Evolutionary conservation across 441 rosid species (phyloP).

Genomic region (Populus hybrid): DNA sequence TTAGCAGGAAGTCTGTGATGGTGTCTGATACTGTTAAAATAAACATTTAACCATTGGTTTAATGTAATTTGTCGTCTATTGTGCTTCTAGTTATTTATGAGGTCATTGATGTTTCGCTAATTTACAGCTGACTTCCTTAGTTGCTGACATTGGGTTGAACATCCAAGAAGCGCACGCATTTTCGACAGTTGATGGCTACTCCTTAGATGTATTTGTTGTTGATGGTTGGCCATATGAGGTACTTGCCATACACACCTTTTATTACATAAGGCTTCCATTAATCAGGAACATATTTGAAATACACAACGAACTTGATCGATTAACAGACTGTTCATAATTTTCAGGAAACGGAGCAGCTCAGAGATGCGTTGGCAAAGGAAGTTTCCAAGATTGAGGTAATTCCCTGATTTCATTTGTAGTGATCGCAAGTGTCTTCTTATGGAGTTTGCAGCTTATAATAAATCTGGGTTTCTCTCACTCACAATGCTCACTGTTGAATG

Average conservation of each 20-base stretch:
- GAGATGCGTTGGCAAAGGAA: slow-evolving; percentile 64
- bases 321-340: slow-evolving; percentile 19
- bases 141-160: slow-evolving; percentile 83
- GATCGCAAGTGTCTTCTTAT: neutral
- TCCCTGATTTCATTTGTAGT: slow-evolving; percentile 15
- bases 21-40: neutral
- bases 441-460: neutral
- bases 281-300: slow-evolving; percentile 11
- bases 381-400: slow-evolving; percentile 68
- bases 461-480: slow-evolving; percentile 1
- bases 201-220: slow-evolving; percentile 30
- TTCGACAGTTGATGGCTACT: slow-evolving; percentile 80
- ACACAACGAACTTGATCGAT: slow-evolving; percentile 7
- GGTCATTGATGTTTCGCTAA: slow-evolving; percentile 22
- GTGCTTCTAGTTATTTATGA: neutral
- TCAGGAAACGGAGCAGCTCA: slow-evolving; percentile 79
- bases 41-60: neutral
- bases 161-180: slow-evolving; percentile 97
- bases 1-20: neutral
- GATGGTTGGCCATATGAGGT: slow-evolving; percentile 98
- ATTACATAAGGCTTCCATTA: neutral
- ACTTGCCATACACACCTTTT: slow-evolving; percentile 1
- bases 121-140: slow-evolving; percentile 75
- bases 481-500: neutral
- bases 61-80: neutral